Evolutionary conservation across 225 moss, liverwort and hornwort species (phyloP), one percentile per base, ranked within the genome.

Genomic region (Bryoerythrophyllum caledonicum): DNA sequence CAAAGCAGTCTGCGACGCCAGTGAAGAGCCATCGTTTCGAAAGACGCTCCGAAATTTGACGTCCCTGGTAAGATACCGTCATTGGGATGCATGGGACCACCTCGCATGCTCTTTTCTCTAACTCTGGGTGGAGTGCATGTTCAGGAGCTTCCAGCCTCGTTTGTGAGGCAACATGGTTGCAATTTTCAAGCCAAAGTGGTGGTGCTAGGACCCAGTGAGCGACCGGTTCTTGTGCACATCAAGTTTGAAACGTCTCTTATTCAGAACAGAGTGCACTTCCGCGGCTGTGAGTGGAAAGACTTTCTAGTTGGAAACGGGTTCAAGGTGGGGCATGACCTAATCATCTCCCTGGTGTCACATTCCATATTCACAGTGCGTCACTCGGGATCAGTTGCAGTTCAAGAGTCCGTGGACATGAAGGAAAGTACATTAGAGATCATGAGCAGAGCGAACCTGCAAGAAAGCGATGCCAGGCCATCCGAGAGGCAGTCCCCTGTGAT

Each of bases 121-220:
- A 54, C 26, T 44, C 4, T 21, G 56, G 41, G 30, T 49, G 48
- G 67, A 67, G 14, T 56, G 66, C 2, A 58, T 44, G 57, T 67
- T 56, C 43, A 78, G 78, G 78, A 78, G 46, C 15, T 78, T 65
- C 72, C 72, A 54, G 41, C 78, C 5, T n/a, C 34, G 24, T 78
- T 78, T 58, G 72, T 78, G 15, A 56, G 34, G 34, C 55, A 65
- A 49, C 32, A 72, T 26, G 65, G 78, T 64, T 4, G 65, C 57
- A 65, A 78, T 3, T 72, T 78, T 57, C 65, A 65, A 59, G 78
- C 28, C 21, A 72, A 44, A 58, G 72, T 72, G n/a, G 56, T 72
- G 9, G 57, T 78, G 34, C 65, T 34, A 46, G 78, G 78, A 35
- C 71, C 65, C 11, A 68, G 67, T 23, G 60, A 67, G 16, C 59